These are phyloP conservation scores for Termitomyces sp. DNA, from an alignment of 768 basidiomycete genomes.

Conservation along the genomic window DNA sequence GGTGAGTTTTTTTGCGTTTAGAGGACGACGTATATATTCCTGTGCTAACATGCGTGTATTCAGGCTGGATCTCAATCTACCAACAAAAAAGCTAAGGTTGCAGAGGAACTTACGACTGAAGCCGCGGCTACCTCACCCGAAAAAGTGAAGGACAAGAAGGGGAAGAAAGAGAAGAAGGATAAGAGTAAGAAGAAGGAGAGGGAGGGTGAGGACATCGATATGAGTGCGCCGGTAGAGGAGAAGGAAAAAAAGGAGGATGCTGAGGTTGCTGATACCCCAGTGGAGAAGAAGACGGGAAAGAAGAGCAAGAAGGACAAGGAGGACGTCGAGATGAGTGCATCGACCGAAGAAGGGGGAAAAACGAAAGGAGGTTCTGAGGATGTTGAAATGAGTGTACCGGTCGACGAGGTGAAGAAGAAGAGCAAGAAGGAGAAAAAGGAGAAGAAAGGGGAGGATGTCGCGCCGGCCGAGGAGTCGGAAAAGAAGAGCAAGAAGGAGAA, in stretches of 20 bases:
- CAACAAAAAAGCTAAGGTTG: constrained; percentile 31
- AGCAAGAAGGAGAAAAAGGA: constrained; percentile 25
- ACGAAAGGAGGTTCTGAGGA: constrained; percentile 13
- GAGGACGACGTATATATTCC: not conserved
- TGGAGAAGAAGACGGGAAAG: constrained; percentile 21
- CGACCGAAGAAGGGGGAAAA: constrained; percentile 21
- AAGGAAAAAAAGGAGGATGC: constrained; percentile 20
- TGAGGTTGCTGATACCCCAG: constrained; percentile 17
- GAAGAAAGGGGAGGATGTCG: constrained; percentile 11
- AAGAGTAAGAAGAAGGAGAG: constrained; percentile 20
- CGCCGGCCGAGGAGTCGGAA: constrained; percentile 12
- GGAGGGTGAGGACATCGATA: constrained; percentile 16
- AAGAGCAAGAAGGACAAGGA: constrained; percentile 18
- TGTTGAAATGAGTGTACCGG: constrained; percentile 11
- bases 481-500: constrained; percentile 20
- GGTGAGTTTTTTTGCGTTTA: constrained; percentile 17
- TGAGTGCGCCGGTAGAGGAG: constrained; percentile 8
- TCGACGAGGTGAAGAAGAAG: constrained; percentile 21
- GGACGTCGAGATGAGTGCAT: constrained; percentile 15
- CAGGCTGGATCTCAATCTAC: constrained; percentile 12
- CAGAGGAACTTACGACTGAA: constrained; percentile 14
- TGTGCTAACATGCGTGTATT: not conserved
- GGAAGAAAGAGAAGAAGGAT: constrained; percentile 31
- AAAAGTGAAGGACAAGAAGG: constrained; percentile 31
- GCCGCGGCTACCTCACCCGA: constrained; percentile 18